A percentile compares a stretch with the other conserved stretches of the same genome.
Conservation (phyloP, 2,329 filamentous ascomycete species). For the Trichoderma endophyticum region DNA sequence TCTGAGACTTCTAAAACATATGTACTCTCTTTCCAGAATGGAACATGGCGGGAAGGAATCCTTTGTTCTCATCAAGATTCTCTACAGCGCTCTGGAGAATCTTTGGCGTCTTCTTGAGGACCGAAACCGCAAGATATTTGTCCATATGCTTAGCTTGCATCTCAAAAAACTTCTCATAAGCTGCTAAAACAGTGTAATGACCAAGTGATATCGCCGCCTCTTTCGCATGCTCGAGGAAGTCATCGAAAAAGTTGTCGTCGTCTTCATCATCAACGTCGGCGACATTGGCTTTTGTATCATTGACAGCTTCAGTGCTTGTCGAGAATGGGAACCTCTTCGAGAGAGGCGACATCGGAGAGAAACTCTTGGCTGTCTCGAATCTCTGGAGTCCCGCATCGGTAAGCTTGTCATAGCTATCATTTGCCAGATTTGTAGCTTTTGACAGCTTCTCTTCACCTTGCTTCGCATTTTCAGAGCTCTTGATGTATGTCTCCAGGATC, state of each 20-base stretch:
- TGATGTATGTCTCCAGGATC: not conserved
- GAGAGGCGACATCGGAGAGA: not conserved
- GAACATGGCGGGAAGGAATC: conserved; percentile 9
- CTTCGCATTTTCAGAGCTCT: not conserved
- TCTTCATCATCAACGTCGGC: not conserved
- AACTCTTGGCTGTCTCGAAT: not conserved
- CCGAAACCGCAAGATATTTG: not conserved
- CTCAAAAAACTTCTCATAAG: not conserved
- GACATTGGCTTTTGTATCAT: not conserved
- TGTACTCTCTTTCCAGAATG: not conserved
- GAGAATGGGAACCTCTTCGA: not conserved
- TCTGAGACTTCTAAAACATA: not conserved
- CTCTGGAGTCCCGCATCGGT: not conserved
- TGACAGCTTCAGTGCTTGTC: not conserved
- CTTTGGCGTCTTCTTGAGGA: conserved; percentile 10
- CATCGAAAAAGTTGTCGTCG: not conserved
- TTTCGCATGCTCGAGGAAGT: not conserved
- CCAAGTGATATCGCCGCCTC: not conserved
- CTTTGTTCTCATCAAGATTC: conserved; percentile 1
- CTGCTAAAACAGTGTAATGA: not conserved
- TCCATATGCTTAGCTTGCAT: not conserved
- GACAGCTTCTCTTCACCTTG: not conserved
- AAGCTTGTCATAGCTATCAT: not conserved
- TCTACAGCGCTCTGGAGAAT: not conserved
- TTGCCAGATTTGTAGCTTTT: not conserved